phyloP scores from a whole-genome alignment of 192 early-diverging fungal genomes.

The Pilobolus umbonatus region DNA sequence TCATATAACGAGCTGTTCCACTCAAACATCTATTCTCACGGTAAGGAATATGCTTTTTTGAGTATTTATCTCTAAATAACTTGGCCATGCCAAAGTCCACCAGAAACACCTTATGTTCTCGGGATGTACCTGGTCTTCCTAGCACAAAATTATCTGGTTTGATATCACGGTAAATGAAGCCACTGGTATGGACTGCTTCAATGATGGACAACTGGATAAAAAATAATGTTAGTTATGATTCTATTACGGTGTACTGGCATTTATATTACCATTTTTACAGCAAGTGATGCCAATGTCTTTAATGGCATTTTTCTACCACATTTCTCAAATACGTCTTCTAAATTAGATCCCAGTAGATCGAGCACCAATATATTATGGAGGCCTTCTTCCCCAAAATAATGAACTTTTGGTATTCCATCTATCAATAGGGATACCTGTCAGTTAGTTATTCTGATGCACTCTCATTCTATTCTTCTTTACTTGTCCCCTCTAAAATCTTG shows the following conservation, averaged over 20 bases:
- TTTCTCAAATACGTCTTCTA: conserved; percentile 96
- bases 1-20: conserved; percentile 97
- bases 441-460: not conserved
- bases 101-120: conserved; percentile 69
- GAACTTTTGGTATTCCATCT: conserved; percentile 86
- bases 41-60: conserved; percentile 94
- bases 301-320: conserved; percentile 84
- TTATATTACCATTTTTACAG: conserved; percentile 82
- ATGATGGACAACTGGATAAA: conserved; percentile 66
- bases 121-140: conserved; percentile 60
- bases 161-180: conserved; percentile 95
- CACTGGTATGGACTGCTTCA: conserved; percentile 87
- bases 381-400: conserved; percentile 97
- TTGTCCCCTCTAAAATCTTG: conserved; percentile 76
- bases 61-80: conserved; percentile 90
- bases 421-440: not conserved
- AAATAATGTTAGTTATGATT: not conserved
- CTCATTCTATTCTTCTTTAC: conserved; percentile 25
- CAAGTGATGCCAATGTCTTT: conserved; percentile 95
- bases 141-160: conserved; percentile 98
- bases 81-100: conserved; percentile 99
- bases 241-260: not conserved
- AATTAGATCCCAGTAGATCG: conserved; percentile 85
- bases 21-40: conserved; percentile 89
- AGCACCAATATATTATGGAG: conserved; percentile 92